A percentile compares a stretch with the other conserved stretches of the same genome.
Evolutionary conservation across 1,284 basidiomycete genomes (phyloP).

Genomic region (Malassezia dermatis): DNA sequence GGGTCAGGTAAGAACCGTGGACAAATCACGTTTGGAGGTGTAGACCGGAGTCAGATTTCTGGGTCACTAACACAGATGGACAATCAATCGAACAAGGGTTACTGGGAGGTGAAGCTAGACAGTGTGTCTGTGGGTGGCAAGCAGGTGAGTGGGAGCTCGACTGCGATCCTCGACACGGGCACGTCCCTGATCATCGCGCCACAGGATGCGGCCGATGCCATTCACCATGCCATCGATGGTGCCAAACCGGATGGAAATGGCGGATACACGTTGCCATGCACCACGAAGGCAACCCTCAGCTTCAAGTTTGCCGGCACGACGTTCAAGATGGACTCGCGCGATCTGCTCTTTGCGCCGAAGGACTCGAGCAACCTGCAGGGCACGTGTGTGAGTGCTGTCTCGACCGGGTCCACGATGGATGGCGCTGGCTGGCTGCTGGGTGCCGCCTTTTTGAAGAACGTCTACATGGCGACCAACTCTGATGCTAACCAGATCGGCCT

Average conservation of each 20-base stretch:
- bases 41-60: slow-evolving; percentile 57
- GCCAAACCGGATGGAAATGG: slow-evolving; percentile 50
- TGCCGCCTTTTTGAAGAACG: slow-evolving; percentile 47
- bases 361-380: slow-evolving; percentile 58
- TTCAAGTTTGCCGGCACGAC: slow-evolving; percentile 57
- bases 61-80: slow-evolving; percentile 40
- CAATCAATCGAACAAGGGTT: slow-evolving; percentile 52
- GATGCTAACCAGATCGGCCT: slow-evolving; percentile 61
- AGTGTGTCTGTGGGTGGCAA: slow-evolving; percentile 56
- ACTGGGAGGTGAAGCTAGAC: slow-evolving; percentile 66
- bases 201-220: slow-evolving; percentile 52
- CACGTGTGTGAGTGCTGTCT: slow-evolving; percentile 65
- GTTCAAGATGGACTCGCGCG: slow-evolving; percentile 54
- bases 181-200: slow-evolving; percentile 50
- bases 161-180: slow-evolving; percentile 47
- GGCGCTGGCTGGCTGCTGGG: slow-evolving; percentile 61
- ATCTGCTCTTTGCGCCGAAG: slow-evolving; percentile 62
- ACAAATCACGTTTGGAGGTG: slow-evolving; percentile 65
- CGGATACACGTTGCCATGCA: slow-evolving; percentile 68
- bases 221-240: slow-evolving; percentile 59
- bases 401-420: slow-evolving; percentile 52
- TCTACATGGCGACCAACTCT: slow-evolving; percentile 60
- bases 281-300: slow-evolving; percentile 57
- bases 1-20: slow-evolving; percentile 59
- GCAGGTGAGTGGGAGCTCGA: slow-evolving; percentile 54